These are phyloP conservation scores for Eucalyptus caleyi DNA, from an alignment of 345 rosid species.

Conservation along the genomic window DNA sequence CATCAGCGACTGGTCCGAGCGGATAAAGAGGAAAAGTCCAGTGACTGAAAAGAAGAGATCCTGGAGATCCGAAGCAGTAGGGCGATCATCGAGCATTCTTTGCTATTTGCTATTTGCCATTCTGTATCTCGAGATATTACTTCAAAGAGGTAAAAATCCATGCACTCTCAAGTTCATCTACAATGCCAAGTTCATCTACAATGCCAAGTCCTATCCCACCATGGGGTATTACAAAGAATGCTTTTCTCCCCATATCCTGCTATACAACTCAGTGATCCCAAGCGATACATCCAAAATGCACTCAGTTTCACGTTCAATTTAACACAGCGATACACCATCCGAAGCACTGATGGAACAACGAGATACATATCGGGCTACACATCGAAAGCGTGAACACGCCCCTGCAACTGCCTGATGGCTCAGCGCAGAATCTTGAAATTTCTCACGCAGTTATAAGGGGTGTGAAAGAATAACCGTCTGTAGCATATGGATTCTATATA, in stretches of 20 bases:
- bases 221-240: neutral
- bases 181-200: neutral
- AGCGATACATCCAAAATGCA: neutral
- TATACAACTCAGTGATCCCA: neutral
- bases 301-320: neutral
- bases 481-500: conserved; percentile 10
- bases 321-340: neutral
- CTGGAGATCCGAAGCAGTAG: neutral
- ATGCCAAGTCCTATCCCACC: neutral
- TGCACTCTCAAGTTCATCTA: neutral
- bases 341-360: neutral
- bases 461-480: neutral
- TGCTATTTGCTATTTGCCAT: neutral
- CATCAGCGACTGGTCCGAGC: neutral
- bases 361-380: neutral
- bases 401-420: neutral
- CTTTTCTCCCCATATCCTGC: neutral
- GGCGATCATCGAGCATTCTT: neutral
- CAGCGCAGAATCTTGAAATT: neutral
- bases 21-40: neutral
- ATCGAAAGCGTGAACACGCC: accelerated
- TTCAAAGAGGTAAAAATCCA: neutral
- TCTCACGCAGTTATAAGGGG: neutral
- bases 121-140: neutral
- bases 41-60: neutral